Percentiles rank a stretch among this genome's conserved stretches.
Evolutionary conservation across 2,329 filamentous ascomycete species (phyloP).

Genomic region (Cytospora leucostoma): DNA sequence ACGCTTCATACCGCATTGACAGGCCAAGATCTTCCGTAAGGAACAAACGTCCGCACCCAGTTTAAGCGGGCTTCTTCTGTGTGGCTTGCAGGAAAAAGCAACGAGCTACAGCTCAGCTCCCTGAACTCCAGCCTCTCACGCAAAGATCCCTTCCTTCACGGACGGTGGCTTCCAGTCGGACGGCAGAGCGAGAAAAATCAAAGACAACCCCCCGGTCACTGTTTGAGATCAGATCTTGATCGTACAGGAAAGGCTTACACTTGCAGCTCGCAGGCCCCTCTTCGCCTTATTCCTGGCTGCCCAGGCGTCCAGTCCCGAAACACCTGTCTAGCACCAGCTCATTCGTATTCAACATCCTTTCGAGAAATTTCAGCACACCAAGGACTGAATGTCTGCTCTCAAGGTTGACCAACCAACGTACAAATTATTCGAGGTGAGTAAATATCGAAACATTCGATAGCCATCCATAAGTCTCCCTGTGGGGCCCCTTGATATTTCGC

Average conservation of each 20-base stretch:
- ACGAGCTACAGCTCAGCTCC: conserved; percentile 22
- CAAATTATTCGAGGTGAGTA: conserved; percentile 63
- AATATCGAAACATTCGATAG: conserved; percentile 34
- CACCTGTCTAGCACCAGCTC: conserved; percentile 37
- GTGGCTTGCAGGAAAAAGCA: conserved; percentile 23
- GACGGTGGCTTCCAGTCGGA: conserved; percentile 19
- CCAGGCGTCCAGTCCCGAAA: conserved; percentile 37
- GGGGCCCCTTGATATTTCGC: not conserved
- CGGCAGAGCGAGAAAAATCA: conserved; percentile 22
- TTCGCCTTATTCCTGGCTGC: conserved; percentile 3
- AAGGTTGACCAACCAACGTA: conserved; percentile 59
- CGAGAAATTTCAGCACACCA: conserved; percentile 31
- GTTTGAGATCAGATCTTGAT: conserved; percentile 21
- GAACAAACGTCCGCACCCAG: conserved; percentile 6
- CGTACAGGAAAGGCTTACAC: conserved; percentile 24
- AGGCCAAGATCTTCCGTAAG: conserved; percentile 3
- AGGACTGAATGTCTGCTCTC: conserved; percentile 59
- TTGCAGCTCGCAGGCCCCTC: conserved; percentile 29
- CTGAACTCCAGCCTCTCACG: conserved; percentile 19
- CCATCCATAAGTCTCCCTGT: conserved; percentile 29
- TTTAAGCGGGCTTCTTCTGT: conserved; percentile 13
- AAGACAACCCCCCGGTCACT: conserved; percentile 23
- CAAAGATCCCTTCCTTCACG: conserved; percentile 13
- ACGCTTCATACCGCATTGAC: conserved; percentile 9
- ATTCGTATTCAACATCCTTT: conserved; percentile 30